A percentile compares a stretch with the other conserved stretches of the same genome.
Conservation (phyloP, 192 early-diverging fungal species). For the Podila epigama region DNA sequence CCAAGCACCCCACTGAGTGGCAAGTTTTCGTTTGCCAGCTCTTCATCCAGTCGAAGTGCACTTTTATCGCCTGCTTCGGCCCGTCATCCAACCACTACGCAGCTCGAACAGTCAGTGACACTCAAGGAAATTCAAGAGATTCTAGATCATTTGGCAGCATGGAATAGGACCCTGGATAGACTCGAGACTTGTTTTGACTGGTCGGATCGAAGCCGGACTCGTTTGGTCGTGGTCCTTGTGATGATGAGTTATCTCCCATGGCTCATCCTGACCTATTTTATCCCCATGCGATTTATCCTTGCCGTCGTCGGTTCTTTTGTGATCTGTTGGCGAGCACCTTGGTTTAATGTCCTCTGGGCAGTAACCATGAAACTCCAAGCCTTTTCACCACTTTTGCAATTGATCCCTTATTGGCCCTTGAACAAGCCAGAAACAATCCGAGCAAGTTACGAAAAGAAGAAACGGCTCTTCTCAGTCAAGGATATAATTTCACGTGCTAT, state of each 20-base stretch:
- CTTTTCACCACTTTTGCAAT: constrained; percentile 29
- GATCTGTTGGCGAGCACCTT: constrained; percentile 56
- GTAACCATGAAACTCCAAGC: constrained; percentile 29
- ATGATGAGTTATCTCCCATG: constrained; percentile 44
- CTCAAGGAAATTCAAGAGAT: constrained; percentile 53
- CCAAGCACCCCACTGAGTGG: constrained; percentile 23
- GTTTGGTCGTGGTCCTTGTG: constrained; percentile 10
- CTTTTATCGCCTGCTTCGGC: constrained; percentile 12
- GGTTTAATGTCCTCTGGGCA: constrained; percentile 49
- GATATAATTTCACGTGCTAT: constrained; percentile 45
- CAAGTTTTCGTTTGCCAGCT: constrained; percentile 21
- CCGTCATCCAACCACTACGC: constrained; percentile 38
- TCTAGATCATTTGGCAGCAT: constrained; percentile 46
- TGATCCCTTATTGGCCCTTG: constrained; percentile 41
- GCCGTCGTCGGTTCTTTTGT: constrained; percentile 34
- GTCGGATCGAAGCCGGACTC: constrained; percentile 44
- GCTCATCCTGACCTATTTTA: constrained; percentile 46
- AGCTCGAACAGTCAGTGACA: constrained; percentile 47
- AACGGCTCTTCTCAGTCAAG: constrained; percentile 42
- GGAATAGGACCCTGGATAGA: constrained; percentile 32
- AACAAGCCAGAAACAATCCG: constrained; percentile 1
- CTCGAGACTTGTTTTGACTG: constrained; percentile 43
- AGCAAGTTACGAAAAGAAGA: constrained; percentile 28
- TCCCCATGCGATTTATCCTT: constrained; percentile 47
- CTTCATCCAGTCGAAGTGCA: constrained; percentile 13